A percentile compares a stretch with the other conserved stretches of the same genome.
phyloP scores from a whole-genome alignment of 148 eudicot species.

The Pouteria glomerata region DNA sequence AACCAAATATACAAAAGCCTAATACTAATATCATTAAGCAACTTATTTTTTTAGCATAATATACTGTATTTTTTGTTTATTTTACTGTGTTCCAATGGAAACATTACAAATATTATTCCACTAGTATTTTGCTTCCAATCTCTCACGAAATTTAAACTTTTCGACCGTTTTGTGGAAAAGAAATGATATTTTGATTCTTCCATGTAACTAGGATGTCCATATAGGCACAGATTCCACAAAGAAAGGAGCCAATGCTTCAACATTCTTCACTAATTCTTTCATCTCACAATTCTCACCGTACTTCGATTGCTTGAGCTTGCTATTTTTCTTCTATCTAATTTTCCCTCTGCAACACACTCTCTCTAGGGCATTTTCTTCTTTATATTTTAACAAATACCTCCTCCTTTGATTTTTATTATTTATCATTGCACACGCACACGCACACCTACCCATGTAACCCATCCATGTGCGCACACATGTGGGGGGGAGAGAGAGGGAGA shows the following conservation, averaged over 20 bases:
- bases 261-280: neutral
- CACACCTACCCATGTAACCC: too few species aligned
- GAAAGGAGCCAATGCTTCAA: neutral
- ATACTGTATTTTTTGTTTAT: too few species aligned
- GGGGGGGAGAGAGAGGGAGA: neutral
- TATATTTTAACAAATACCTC: neutral
- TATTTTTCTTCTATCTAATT: neutral
- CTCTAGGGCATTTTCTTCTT: neutral
- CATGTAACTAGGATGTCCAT: neutral
- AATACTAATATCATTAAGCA: too few species aligned
- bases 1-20: too few species aligned
- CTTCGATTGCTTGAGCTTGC: neutral
- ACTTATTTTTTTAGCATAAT: too few species aligned
- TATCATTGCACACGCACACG: neutral
- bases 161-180: too few species aligned
- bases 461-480: neutral
- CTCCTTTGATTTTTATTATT: neutral
- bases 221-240: neutral
- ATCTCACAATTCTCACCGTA: neutral
- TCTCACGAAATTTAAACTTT: too few species aligned
- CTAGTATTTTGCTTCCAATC: too few species aligned
- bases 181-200: too few species aligned
- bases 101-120: too few species aligned
- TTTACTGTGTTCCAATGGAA: too few species aligned
- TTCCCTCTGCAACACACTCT: neutral